These are phyloP conservation scores for Alternaria alternata DNA, from an alignment of 2,329 filamentous ascomycete species.

Conservation along the genomic window DNA sequence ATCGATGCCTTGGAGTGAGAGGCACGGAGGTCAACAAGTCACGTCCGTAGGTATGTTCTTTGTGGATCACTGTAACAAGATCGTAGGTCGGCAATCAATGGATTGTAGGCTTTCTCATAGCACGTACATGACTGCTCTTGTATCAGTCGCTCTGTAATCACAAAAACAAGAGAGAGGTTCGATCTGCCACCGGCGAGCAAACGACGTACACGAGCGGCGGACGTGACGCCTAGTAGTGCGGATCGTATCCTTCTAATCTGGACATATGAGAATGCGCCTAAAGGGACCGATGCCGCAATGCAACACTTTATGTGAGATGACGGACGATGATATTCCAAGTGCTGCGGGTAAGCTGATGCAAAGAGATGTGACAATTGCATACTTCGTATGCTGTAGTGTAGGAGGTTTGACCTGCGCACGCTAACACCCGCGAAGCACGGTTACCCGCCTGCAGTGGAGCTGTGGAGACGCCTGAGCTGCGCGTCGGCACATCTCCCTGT, in stretches of 20 bases:
- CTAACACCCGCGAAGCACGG: neutral
- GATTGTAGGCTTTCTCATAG: neutral
- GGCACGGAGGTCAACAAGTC: neutral
- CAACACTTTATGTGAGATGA: neutral
- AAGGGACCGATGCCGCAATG: neutral
- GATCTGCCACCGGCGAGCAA: neutral
- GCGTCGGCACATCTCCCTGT: neutral
- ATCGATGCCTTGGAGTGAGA: neutral
- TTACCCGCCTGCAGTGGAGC: neutral
- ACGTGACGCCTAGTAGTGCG: neutral
- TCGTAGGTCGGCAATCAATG: neutral
- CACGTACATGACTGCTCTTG: neutral
- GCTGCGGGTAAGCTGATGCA: neutral
- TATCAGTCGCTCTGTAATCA: neutral
- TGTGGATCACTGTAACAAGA: neutral
- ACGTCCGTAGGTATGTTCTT: neutral
- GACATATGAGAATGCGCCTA: neutral
- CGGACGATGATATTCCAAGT: neutral
- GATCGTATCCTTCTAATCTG: neutral
- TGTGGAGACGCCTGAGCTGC: conserved; percentile 12
- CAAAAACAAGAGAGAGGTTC: neutral
- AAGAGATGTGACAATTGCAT: neutral
- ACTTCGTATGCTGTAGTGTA: neutral
- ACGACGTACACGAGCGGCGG: neutral
- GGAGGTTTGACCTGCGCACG: neutral